A percentile compares a stretch with the other conserved stretches of the same genome.
Conservation (phyloP, 352 stramenopile species). For the Albugo candida region DNA sequence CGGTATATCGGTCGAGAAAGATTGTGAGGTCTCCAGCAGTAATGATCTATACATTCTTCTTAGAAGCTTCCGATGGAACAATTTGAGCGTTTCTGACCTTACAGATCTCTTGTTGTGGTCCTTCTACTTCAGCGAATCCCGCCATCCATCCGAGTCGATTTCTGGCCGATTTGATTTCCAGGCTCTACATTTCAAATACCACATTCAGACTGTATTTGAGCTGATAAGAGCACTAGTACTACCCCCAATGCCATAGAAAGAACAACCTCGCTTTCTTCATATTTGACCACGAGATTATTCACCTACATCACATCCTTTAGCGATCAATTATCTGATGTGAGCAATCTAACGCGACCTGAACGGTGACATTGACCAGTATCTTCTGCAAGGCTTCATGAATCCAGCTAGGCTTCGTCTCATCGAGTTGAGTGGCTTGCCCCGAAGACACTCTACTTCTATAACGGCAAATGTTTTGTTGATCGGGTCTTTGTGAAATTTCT, state of each 20-base stretch:
- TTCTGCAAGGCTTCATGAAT: conserved; percentile 57
- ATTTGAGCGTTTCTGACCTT: conserved; percentile 16
- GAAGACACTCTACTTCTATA: neutral
- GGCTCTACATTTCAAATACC: conserved; percentile 14
- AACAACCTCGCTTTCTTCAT: conserved; percentile 73
- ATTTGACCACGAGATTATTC: conserved; percentile 80
- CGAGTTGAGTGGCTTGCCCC: conserved; percentile 10
- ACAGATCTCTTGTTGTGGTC: conserved; percentile 22
- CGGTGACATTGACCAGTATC: conserved; percentile 63
- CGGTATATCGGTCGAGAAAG: conserved; percentile 65
- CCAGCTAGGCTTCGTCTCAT: conserved; percentile 65
- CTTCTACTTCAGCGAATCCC: conserved; percentile 48
- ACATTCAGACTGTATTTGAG: too few species aligned
- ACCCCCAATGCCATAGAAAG: conserved; percentile 68
- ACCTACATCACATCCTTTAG: conserved; percentile 14
- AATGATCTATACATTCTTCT: conserved; percentile 19
- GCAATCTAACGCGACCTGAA: conserved; percentile 17
- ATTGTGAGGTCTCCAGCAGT: conserved; percentile 66
- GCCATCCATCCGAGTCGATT: conserved; percentile 28
- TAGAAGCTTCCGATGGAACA: neutral
- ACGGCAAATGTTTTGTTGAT: conserved; percentile 1
- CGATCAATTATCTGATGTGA: neutral
- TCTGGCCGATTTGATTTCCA: conserved; percentile 60
- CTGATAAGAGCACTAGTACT: conserved; percentile 1
- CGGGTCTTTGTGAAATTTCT: conserved; percentile 6